Conservation (phyloP, 202 grass and related monocot species). For the Bolboschoenoplectus hybrid region DNA sequence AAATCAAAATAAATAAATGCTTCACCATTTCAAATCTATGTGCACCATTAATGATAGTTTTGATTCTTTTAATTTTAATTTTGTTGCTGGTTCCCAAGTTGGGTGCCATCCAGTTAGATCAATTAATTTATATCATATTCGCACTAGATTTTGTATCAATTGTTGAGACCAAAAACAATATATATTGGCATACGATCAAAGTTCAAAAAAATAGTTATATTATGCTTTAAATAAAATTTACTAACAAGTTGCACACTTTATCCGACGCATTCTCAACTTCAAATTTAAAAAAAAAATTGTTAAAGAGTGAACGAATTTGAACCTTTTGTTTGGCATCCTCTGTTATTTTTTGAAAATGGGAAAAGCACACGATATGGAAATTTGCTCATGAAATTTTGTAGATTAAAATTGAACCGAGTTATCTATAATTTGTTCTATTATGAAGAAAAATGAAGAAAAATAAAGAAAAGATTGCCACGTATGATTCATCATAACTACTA, state of each 20-base stretch:
- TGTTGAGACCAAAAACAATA: constrained; percentile 6
- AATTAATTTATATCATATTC: constrained; percentile 3
- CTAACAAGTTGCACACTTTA: background rate
- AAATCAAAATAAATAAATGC: background rate
- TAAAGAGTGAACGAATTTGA: background rate
- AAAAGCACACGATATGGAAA: background rate
- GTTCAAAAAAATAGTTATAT: background rate
- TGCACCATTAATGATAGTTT: background rate
- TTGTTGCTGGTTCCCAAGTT: constrained; percentile 2
- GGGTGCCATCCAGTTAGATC: background rate
- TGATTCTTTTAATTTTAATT: background rate
- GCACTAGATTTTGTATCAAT: constrained; percentile 12
- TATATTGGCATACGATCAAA: background rate
- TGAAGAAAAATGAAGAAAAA: background rate
- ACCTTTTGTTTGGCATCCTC: background rate
- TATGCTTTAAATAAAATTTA: background rate
- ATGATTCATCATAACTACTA: background rate
- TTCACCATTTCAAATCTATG: background rate
- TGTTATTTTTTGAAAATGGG: background rate
- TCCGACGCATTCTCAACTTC: constrained; percentile 14
- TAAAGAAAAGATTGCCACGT: background rate
- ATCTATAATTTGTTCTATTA: background rate
- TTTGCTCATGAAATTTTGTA: background rate
- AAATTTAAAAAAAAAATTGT: background rate
- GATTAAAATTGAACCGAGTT: background rate